Base-by-base conservation (phyloP, 352 stramenopile genomes). In the Pseudoperonospora humuli region DNA sequence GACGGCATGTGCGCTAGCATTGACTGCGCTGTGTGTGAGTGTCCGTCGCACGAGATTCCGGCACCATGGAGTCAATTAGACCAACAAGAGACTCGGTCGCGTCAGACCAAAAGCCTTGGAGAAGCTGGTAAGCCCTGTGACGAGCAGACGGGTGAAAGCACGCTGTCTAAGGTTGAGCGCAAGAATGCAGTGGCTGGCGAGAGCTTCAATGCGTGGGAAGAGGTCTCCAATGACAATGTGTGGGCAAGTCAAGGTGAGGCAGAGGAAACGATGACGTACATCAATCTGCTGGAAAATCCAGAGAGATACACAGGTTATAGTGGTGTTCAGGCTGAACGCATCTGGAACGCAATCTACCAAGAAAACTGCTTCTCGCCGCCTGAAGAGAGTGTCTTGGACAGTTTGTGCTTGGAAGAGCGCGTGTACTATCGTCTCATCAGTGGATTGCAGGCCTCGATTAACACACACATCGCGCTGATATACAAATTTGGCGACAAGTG, bases 241-340 rank as follows among this genome's bases (percentile, higher is more conserved):
- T 84, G 67, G 69, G 71, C 62, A 26, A 65, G 73, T 31, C 75
- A 81, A 33, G 61, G 55, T 5, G 73, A 74, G 15, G 61, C 39
- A 19, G 74, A 85, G 26, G 70, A 88, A 29, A 65, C 56, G 31
- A 89, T 87, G 69, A 56, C 75, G 37, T 97, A 97, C 66, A 86
- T 99, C 48, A 98, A 99, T 64, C 60, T 99, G 23, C 62, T 96
- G 10, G 70, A 95, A 47, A 99, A 99, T 73, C 94, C 94, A 0
- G 96, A 99, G 72, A 74, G 86, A n/a, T 98, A 97, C 79, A 99
- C 96, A 11, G 95, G 95, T 15, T 98, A 98, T 61, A 96, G 95
- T 42, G 96, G 96, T 6, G 82, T 84, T 15, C 83, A 86, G 36
- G 84, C 86, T 3, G 63, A 75, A 39, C 87, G 96, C 41, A 96